A percentile compares a stretch with the other conserved stretches of the same genome.
phyloP scores from a whole-genome alignment of 805 yeast species.

The Candida maltosa region DNA sequence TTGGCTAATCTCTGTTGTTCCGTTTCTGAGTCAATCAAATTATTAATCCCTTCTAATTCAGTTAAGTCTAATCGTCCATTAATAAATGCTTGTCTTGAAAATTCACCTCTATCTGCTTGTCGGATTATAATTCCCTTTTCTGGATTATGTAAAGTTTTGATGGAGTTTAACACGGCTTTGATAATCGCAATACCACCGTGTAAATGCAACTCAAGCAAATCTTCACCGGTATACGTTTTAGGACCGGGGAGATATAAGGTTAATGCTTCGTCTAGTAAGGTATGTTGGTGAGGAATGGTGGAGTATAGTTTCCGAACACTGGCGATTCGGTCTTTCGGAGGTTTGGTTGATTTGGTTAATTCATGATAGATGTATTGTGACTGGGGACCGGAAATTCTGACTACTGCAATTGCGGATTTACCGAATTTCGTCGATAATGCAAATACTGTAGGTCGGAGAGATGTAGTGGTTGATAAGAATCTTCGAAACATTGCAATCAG shows the following conservation, averaged over 20 bases:
- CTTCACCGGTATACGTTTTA: conserved; percentile 89
- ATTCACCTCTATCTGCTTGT: conserved; percentile 92
- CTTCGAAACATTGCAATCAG: neutral
- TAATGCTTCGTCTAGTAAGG: conserved; percentile 74
- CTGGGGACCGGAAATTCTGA: conserved; percentile 77
- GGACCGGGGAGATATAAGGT: conserved; percentile 70
- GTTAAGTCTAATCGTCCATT: conserved; percentile 84
- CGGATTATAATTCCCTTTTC: conserved; percentile 45
- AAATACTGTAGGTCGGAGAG: conserved; percentile 67
- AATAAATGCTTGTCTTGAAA: conserved; percentile 79
- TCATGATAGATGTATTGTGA: conserved; percentile 41
- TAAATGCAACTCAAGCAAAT: conserved; percentile 79
- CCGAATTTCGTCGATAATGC: conserved; percentile 86
- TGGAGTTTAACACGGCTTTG: conserved; percentile 60
- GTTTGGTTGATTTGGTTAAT: conserved; percentile 38
- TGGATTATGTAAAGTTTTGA: conserved; percentile 50
- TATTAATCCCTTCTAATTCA: conserved; percentile 86
- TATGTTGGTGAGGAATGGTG: conserved; percentile 28
- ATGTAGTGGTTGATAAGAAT: neutral
- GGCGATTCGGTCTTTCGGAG: conserved; percentile 53
- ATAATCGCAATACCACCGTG: conserved; percentile 94
- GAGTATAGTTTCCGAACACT: conserved; percentile 54
- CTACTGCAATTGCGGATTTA: conserved; percentile 81
- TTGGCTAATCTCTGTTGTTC: conserved; percentile 82
- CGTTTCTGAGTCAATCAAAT: conserved; percentile 89